A percentile compares a stretch with the other conserved stretches of the same genome.
Conservation (phyloP, 2,329 filamentous ascomycete genomes). For the Apiospora pterosperma region DNA sequence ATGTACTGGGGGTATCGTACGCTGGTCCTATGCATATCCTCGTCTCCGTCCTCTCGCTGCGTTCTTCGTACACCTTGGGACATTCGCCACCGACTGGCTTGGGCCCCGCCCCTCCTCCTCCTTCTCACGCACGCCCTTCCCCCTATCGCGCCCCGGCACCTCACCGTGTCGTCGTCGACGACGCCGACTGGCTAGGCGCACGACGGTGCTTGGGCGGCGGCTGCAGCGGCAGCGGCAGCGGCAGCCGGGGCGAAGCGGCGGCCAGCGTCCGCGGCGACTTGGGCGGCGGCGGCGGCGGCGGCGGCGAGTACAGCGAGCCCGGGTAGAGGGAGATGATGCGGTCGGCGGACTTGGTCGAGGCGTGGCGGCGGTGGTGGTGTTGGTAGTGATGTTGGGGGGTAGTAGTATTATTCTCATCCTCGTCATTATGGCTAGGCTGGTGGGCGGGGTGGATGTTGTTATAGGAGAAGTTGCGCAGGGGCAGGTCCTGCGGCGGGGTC, state of each 20-base stretch:
- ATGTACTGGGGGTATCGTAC: conserved; percentile 1
- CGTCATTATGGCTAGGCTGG: too few species aligned
- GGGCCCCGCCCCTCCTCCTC: too few species aligned
- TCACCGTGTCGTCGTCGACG: conserved; percentile 1
- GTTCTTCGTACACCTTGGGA: not conserved
- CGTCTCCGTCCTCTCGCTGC: too few species aligned
- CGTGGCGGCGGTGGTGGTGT: not conserved
- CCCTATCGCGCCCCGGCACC: too few species aligned
- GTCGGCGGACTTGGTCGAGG: not conserved
- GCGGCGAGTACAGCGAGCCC: not conserved
- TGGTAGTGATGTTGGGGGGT: too few species aligned
- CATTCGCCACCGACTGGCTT: too few species aligned
- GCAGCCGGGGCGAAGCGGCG: not conserved
- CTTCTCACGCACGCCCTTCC: too few species aligned
- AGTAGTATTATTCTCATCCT: too few species aligned
- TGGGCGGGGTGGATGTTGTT: not conserved
- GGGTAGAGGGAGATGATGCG: not conserved
- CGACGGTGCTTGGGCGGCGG: not conserved
- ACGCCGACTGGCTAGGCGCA: not conserved
- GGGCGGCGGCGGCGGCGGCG: not conserved
- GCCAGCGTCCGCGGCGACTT: not conserved
- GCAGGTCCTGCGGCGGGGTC: too few species aligned
- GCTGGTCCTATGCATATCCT: not conserved
- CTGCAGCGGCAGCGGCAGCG: not conserved
- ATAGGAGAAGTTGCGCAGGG: too few species aligned